Base-by-base conservation (phyloP, 805 yeast genomes). In the Candida cerambycidarum region DNA sequence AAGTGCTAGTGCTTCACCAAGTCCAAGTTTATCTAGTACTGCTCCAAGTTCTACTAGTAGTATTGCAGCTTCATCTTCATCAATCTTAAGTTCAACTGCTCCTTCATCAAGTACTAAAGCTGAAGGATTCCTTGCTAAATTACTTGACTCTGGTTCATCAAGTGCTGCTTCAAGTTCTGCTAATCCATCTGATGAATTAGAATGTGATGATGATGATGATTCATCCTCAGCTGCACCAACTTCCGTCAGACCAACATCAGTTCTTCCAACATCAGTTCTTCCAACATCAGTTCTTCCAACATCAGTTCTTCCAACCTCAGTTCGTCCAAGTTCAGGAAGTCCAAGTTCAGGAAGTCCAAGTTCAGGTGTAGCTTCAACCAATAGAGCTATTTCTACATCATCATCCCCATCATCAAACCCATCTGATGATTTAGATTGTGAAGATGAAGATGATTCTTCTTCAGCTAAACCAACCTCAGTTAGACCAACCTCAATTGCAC, bases 161-260 rank as follows among this genome's bases (percentile, higher is more conserved):
- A 21, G 23, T 21, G 23, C 39, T 9, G 6, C 38, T 33, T 14
- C 21, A 18, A 12, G 17, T 17, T n/a, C 32, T n/a, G 36, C 38
- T 25, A 16, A 21, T 32, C 17, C 27, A 28, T 21, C 38, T 5
- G 42, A 51, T 33, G 52, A 50, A 23, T 54, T 45, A 18, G 57
- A 52, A 23, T 34, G 42, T 16, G 50, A 45, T 12, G 23, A 38
- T 4, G 52, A 42, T 4, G 44, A 37, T 14, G 23, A 21, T 21
- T 21, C 23, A 21, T 6, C 8, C 23, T 6, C 23, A 6, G 8
- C 23, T 21, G 23, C 5, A 6, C 23, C 23, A 6, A 21, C 23
- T 21, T 6, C 8, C 8, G 23, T 21, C 5, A 21, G 8, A 6
- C 30, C 42, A n/a, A 24, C 44, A 14, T 17, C 38, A 12, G 31